Base-by-base conservation (phyloP, 2,329 filamentous ascomycete genomes). In the Trichoderma atroviride region DNA sequence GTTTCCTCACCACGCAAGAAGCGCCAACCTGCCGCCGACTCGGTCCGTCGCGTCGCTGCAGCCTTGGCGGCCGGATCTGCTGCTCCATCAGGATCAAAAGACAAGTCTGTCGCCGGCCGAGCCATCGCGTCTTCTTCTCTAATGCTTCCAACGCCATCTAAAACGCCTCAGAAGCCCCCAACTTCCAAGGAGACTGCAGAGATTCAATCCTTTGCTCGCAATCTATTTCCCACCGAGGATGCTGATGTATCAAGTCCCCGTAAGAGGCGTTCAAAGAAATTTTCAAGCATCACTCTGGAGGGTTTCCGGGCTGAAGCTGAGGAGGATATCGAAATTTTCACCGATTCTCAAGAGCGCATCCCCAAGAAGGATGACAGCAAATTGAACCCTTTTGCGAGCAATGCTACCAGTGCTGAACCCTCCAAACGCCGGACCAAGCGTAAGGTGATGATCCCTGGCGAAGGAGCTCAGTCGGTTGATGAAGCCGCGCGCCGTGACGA, bases 71-170 rank as follows among this genome's bases (percentile, higher is more conserved):
- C 81, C 7, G 81, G 86, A 64, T 82, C 84, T 19, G 81, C 84
- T 14, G 77, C 79, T 16, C 78, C 80, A n/a, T 78, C 83, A 5
- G 81, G 80, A 47, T 74, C 81, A 24, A 74, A 76, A 57, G 78
- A 76, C 31, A 72, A 73, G 70, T 35, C 68, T 14, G 56, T 71
- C 56, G 66, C 71, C 56, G 63, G 71, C 56, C 71, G 73, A 31
- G 73, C 79, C 58, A 60, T 78, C 60, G 75, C 80, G 22, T 79
- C 79, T 67, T 74, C 77, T 67, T 74, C 79, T 67, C 84, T 83
- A 72, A 91, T 92, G 86, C 86, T 94, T 57, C 91, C 91, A 19
- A 95, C 92, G 3, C 92, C 92, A 2, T 87, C 89, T 72, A 94
- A 94, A 82, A 95, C 92, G 3, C 92, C 89, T 3, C 86, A 86